phyloP scores from a whole-genome alignment of 306 rosid genomes.

The Quercus glauca region DNA sequence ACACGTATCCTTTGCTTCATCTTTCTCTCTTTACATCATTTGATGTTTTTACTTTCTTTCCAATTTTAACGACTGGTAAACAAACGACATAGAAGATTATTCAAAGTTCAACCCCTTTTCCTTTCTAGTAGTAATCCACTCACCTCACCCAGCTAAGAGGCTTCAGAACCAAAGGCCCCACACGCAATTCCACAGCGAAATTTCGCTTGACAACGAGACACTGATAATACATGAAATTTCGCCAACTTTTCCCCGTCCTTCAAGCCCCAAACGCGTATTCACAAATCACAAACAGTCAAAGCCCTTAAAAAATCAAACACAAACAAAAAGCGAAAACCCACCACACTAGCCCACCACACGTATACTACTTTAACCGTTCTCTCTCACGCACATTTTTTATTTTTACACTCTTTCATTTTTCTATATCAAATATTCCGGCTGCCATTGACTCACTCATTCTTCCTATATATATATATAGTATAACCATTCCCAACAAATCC shows the following conservation, averaged over 20 bases:
- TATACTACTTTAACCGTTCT: neutral
- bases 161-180: slow-evolving; percentile 20
- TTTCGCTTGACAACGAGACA: neutral
- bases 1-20: too few relatives aligned
- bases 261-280: slow-evolving; percentile 21
- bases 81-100: neutral
- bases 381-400: neutral
- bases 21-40: too few relatives aligned
- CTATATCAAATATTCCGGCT: neutral
- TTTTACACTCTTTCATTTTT: too few relatives aligned
- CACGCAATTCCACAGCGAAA: slow-evolving; percentile 33
- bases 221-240: neutral
- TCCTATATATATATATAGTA: slow-evolving; percentile 3
- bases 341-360: neutral
- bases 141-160: neutral
- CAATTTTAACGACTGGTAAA: neutral
- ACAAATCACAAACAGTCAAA: neutral
- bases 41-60: too few relatives aligned
- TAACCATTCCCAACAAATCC: neutral
- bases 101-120: neutral
- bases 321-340: neutral
- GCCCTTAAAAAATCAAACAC: neutral
- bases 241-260: neutral
- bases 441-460: slow-evolving; percentile 1
- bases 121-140: neutral